Percentiles rank a stretch among this genome's conserved stretches.
Evolutionary conservation across 164 flowering plant species (phyloP).

Genomic region (Cinnamomum chago): DNA sequence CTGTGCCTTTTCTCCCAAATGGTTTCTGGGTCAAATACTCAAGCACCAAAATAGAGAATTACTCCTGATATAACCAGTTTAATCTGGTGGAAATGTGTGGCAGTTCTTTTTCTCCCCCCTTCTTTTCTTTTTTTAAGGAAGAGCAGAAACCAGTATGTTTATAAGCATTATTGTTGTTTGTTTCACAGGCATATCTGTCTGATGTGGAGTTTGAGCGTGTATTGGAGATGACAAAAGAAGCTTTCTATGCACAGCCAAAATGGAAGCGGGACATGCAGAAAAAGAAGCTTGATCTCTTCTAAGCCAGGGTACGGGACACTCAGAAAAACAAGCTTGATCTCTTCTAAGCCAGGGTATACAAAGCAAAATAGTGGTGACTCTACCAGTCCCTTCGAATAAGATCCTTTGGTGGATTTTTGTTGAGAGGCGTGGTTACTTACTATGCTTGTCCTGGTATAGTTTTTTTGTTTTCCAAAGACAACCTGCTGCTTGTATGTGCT

Average conservation of each 20-base stretch:
- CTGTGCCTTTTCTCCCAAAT: too few relatives aligned
- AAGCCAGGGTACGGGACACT: conserved; percentile 52
- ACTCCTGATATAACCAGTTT: too few relatives aligned
- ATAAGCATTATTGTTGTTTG: too few relatives aligned
- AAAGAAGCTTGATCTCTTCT: conserved; percentile 82
- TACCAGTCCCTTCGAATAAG: background rate
- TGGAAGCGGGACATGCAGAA: conserved; percentile 99
- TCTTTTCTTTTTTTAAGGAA: background rate
- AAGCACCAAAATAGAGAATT: too few relatives aligned
- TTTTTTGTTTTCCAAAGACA: conserved; percentile 17
- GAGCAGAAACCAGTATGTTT: too few relatives aligned
- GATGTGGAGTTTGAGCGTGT: conserved; percentile 68
- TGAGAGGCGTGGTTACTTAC: background rate
- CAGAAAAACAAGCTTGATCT: conserved; percentile 80
- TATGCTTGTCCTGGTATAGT: conserved; percentile 1
- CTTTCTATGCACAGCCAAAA: conserved; percentile 69
- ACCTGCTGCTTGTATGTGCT: conserved; percentile 19
- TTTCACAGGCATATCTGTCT: conserved; percentile 68
- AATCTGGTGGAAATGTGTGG: too few relatives aligned
- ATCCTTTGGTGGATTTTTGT: background rate
- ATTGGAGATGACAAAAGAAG: conserved; percentile 72
- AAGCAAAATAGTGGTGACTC: conserved; percentile 4
- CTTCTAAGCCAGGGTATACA: conserved; percentile 31
- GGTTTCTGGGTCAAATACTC: too few relatives aligned
- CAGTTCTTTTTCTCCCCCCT: too few relatives aligned